phyloP scores from a whole-genome alignment of 495 filamentous ascomycete genomes.

The Neurospora hispaniola region DNA sequence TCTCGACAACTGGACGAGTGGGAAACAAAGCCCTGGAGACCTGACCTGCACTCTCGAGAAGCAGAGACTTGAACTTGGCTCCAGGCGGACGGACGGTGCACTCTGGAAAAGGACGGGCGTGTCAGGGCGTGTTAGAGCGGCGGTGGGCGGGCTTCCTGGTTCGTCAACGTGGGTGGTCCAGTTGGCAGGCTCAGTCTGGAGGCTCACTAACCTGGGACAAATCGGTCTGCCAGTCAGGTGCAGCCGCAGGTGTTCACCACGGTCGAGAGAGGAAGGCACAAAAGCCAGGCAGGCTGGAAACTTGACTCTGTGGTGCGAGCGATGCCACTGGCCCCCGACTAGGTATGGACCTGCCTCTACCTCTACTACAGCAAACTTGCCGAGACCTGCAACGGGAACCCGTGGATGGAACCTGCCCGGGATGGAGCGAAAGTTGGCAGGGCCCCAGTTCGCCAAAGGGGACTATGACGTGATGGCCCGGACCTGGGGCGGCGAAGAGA shows the following conservation, averaged over 20 bases:
- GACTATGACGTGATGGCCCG: constrained; percentile 22
- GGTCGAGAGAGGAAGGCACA: neutral
- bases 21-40: neutral
- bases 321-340: neutral
- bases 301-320: neutral
- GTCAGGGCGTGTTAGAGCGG: neutral
- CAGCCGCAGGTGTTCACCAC: neutral
- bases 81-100: neutral
- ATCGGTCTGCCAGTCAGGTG: neutral
- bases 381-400: neutral
- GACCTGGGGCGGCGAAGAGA: constrained; percentile 3
- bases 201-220: neutral
- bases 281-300: neutral
- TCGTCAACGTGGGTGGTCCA: neutral
- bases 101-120: neutral
- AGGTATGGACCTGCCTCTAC: neutral
- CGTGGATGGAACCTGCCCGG: neutral
- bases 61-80: neutral
- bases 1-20: neutral
- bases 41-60: neutral
- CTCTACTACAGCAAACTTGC: neutral
- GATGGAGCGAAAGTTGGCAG: constrained; percentile 16
- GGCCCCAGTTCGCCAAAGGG: constrained; percentile 12
- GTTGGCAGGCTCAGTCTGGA: neutral
- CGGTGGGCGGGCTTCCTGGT: neutral